Evolutionary conservation across 495 filamentous ascomycete genomes (phyloP).

Genomic region (Paragyromitra xinjiangensis): DNA sequence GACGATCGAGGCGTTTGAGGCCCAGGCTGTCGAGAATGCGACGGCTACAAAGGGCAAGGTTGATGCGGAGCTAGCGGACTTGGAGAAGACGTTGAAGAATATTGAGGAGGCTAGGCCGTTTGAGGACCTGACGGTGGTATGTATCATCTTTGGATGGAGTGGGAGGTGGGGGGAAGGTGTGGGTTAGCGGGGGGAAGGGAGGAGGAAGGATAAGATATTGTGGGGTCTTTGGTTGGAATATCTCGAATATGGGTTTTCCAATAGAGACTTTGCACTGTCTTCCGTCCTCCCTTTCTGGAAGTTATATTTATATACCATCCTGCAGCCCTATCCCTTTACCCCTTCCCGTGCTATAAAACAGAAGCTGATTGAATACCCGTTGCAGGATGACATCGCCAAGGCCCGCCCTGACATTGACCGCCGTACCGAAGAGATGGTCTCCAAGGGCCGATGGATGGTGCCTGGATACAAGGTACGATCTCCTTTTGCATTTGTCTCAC

Average conservation of each 20-base stretch:
- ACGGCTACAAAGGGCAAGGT: conserved; percentile 94
- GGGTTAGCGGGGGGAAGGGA: not conserved
- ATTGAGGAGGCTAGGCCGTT: conserved; percentile 96
- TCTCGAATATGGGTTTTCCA: conserved; percentile 11
- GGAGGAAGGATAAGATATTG: not conserved
- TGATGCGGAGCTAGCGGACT: conserved; percentile 87
- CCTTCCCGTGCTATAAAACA: not conserved
- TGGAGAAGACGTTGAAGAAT: conserved; percentile 93
- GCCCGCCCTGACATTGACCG: conserved; percentile 95
- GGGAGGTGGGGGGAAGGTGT: conserved; percentile 1
- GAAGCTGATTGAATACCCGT: conserved; percentile 54
- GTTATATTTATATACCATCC: not conserved
- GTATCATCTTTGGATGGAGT: conserved; percentile 60
- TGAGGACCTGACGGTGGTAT: conserved; percentile 96
- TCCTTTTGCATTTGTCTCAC: not conserved
- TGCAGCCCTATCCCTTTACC: conserved; percentile 16
- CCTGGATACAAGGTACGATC: conserved; percentile 93
- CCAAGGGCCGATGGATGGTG: conserved; percentile 95
- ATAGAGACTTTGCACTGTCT: not conserved
- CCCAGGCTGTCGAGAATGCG: conserved; percentile 94
- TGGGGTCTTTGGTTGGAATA: not conserved
- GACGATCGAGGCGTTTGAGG: conserved; percentile 97
- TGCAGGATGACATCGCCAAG: conserved; percentile 90
- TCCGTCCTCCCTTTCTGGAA: not conserved
- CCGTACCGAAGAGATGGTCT: conserved; percentile 88